phyloP scores from a whole-genome alignment of 129 eudicot species.

The Ambrosia artemisiifolia region DNA sequence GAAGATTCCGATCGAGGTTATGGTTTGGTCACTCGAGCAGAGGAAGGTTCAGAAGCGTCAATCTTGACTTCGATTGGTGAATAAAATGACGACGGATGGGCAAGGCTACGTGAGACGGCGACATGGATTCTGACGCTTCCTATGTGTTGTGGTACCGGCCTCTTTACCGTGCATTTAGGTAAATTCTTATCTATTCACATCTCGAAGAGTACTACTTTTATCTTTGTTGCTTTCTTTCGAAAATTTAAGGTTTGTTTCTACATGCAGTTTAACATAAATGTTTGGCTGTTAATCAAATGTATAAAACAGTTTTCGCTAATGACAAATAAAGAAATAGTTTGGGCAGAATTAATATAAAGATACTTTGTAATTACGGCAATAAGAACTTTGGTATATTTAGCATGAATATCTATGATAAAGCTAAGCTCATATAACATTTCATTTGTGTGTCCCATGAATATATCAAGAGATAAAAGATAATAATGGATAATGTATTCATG shows the following conservation, averaged over 20 bases:
- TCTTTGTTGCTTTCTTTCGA: background rate
- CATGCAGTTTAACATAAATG: background rate
- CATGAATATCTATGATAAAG: background rate
- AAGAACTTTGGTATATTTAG: background rate
- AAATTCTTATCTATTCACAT: background rate
- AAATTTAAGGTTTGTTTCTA: background rate
- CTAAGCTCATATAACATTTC: background rate
- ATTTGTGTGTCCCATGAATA: background rate
- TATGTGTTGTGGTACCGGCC: conserved; percentile 87
- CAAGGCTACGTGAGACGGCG: too few species aligned
- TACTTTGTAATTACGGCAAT: background rate
- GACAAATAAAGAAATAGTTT: background rate
- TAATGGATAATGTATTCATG: background rate
- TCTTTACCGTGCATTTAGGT: conserved; percentile 93
- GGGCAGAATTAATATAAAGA: background rate
- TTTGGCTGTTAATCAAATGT: background rate
- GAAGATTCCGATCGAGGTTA: too few species aligned
- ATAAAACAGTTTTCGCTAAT: background rate
- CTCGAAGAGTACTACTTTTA: background rate
- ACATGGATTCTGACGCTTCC: conserved; percentile 15
- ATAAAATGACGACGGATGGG: too few species aligned
- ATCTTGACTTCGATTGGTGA: too few species aligned
- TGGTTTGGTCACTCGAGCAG: too few species aligned
- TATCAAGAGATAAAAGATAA: background rate
- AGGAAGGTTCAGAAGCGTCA: too few species aligned